Conservation (phyloP, 371 early-diverging fungal species). For the Rhizopus delemar region DNA sequence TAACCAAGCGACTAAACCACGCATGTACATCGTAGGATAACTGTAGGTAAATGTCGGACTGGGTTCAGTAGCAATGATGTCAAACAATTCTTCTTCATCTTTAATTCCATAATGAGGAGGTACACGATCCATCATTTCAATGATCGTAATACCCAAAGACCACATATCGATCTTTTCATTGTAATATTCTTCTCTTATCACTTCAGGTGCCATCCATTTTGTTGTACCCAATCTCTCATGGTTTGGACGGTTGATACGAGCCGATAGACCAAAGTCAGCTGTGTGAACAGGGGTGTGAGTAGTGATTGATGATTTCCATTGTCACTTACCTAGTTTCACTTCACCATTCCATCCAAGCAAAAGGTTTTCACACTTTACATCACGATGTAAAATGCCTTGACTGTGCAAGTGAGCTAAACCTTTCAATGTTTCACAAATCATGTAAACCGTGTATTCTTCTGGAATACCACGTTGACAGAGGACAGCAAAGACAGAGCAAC, state of each 20-base stretch:
- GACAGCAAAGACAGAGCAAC: conserved; percentile 50
- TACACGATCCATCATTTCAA: conserved; percentile 59
- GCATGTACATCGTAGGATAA: conserved; percentile 52
- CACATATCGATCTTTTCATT: conserved; percentile 56
- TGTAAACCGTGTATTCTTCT: conserved; percentile 44
- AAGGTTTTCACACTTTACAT: conserved; percentile 55
- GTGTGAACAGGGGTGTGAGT: conserved; percentile 3
- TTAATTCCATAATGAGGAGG: conserved; percentile 48
- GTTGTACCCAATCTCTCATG: conserved; percentile 49
- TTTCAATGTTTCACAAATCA: conserved; percentile 44
- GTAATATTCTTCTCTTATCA: conserved; percentile 50
- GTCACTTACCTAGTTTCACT: conserved; percentile 45
- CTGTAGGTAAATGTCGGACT: conserved; percentile 51
- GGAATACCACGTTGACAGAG: conserved; percentile 48
- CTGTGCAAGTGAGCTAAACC: conserved; percentile 42
- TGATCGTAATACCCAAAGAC: conserved; percentile 54
- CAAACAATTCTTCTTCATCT: conserved; percentile 47
- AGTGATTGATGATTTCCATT: not conserved
- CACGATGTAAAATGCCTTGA: conserved; percentile 52
- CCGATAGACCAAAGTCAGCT: conserved; percentile 56
- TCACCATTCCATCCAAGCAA: conserved; percentile 50
- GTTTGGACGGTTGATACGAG: conserved; percentile 40
- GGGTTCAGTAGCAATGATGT: conserved; percentile 44
- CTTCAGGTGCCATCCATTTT: conserved; percentile 67
- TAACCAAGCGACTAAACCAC: conserved; percentile 52